Conservation (phyloP, 257 asterid species). For the Solanum infundibuliforme region DNA sequence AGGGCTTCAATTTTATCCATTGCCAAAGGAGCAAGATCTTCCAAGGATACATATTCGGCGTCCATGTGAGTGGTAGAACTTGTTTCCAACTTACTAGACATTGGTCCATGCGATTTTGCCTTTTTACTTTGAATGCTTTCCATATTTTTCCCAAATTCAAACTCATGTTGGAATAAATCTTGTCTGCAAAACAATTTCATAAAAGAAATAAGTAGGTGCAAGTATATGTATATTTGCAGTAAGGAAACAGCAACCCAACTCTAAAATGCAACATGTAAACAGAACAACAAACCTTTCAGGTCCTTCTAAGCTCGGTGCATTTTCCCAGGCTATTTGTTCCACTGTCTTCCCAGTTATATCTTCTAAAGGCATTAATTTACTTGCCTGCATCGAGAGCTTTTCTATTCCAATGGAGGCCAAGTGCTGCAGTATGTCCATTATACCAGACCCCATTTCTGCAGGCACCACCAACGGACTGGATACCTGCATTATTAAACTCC, state of each 20-base stretch:
- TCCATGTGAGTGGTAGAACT: slow-evolving; percentile 24
- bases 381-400: slow-evolving; percentile 93
- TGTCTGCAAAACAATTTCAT: slow-evolving; percentile 33
- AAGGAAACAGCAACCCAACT: neutral
- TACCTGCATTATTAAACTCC: slow-evolving; percentile 84
- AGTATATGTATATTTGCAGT: neutral
- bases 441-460: slow-evolving; percentile 88
- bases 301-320: slow-evolving; percentile 45
- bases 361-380: slow-evolving; percentile 83
- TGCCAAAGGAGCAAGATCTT: slow-evolving; percentile 93
- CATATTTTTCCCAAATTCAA: slow-evolving; percentile 15
- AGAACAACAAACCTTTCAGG: slow-evolving; percentile 48
- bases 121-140: slow-evolving; percentile 15
- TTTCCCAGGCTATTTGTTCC: slow-evolving; percentile 82
- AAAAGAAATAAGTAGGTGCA: neutral
- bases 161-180: slow-evolving; percentile 26
- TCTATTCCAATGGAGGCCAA: slow-evolving; percentile 84
- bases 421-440: slow-evolving; percentile 72
- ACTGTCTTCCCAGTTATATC: slow-evolving; percentile 76
- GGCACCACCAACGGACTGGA: slow-evolving; percentile 92
- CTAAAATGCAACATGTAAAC: neutral
- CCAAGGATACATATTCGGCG: slow-evolving; percentile 63
- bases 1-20: slow-evolving; percentile 82
- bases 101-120: slow-evolving; percentile 14
- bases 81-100: slow-evolving; percentile 17